Conservation (phyloP, 164 flowering plant species). For the Chimonanthus salicifolius region DNA sequence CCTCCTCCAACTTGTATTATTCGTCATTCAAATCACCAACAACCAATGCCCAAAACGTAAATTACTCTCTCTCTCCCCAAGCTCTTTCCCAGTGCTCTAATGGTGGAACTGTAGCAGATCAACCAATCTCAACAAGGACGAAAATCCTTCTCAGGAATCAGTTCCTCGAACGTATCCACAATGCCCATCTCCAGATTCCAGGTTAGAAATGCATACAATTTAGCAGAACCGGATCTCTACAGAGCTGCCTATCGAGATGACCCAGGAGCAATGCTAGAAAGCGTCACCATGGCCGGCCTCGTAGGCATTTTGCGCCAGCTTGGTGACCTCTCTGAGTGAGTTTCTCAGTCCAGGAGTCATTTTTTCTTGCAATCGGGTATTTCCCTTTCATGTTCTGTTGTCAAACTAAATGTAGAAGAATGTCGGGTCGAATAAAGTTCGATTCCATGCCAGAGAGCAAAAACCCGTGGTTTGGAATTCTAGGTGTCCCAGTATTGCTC, state of each 20-base stretch:
- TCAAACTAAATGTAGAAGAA: background rate
- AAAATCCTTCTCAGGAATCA: background rate
- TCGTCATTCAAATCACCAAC: too few species aligned
- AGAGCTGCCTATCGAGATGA: slow-evolving; percentile 79
- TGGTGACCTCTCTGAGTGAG: slow-evolving; percentile 95
- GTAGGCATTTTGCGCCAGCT: slow-evolving; percentile 90
- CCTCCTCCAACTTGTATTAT: too few species aligned
- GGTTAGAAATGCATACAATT: slow-evolving; percentile 72
- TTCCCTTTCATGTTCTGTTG: background rate
- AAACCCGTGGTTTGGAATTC: too few species aligned
- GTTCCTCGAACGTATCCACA: background rate
- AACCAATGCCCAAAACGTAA: too few species aligned
- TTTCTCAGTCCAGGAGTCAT: slow-evolving; percentile 3
- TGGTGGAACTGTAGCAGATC: background rate
- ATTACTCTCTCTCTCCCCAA: too few species aligned
- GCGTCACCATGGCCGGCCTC: slow-evolving; percentile 96
- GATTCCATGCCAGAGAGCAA: too few species aligned
- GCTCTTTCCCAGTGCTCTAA: background rate
- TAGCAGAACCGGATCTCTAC: slow-evolving; percentile 89
- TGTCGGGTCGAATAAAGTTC: slow-evolving; percentile 4
- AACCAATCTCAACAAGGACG: background rate
- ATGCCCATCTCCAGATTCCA: slow-evolving; percentile 82
- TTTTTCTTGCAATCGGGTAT: background rate
- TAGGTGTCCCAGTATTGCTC: too few species aligned
- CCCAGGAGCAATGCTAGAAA: slow-evolving; percentile 91